Evolutionary conservation across 495 filamentous ascomycete genomes (phyloP), one percentile per base, ranked within the genome.

Genomic region (Talaromyces adpressus): DNA sequence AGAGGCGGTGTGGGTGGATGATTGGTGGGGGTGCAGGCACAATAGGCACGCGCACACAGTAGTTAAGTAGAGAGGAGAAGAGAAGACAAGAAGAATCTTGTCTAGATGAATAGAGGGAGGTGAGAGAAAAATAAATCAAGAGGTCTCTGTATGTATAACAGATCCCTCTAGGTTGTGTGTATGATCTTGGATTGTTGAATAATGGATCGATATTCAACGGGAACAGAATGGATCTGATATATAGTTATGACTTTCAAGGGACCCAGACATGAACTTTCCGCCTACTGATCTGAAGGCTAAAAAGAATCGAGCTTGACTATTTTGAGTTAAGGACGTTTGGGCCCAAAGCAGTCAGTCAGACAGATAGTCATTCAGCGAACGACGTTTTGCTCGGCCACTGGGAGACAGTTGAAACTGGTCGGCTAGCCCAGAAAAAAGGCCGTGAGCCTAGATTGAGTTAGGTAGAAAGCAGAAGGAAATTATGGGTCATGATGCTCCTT

Each of bases 1-100:
- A 54, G 51, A 66, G 72, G 66, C 69, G 47, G 62, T 60, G 47
- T 47, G 49, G 39, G 56, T 34, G 49, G 54, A 52, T 62, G 63
- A 56, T 53, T 59, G 58, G 57, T 64, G 69, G 64, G 64, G 65
- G 68, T 62, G 62, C 65, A 70, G 63, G 67, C 64, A 65, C 66
- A 63, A 63, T 29, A 30, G 29, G 16, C n/a, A 62, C n/a, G 39
- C 52, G 32, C 22, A 27, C n/a, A 16, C 20, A 22, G 41, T 6
- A n/a, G n/a, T n/a, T n/a, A 16, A n/a, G 27, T 27, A 27, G 49
- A 47, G 27, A 36, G 25, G 36, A 52, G 16, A 20, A 60, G 25
- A 60, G n/a, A 34, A 27, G 22, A 32, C 53, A 53, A 62, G 27
- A 32, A n/a, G 30, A 25, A 14, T 27, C 22, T 56, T 29, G 49